A percentile compares a stretch with the other conserved stretches of the same genome.
These are phyloP conservation scores for Lachnellula occidentalis DNA, from an alignment of 2,329 filamentous ascomycete genomes.

Conservation along the genomic window DNA sequence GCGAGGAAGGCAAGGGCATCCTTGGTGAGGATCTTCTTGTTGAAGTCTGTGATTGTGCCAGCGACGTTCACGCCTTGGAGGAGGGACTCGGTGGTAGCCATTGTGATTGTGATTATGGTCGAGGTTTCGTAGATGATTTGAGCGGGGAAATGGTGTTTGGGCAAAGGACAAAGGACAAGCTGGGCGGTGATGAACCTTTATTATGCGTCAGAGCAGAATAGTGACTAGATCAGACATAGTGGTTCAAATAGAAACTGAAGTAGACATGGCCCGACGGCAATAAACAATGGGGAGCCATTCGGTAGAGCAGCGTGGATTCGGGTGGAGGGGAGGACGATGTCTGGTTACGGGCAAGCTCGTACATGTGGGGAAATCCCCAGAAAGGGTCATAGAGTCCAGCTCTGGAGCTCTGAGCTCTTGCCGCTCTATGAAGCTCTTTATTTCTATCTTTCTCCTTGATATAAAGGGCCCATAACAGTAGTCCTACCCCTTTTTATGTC, in stretches of 20 bases:
- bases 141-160: conserved; percentile 1
- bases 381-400: not conserved
- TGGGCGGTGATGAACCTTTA: conserved; percentile 8
- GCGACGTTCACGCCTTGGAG: conserved; percentile 86
- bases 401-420: not conserved
- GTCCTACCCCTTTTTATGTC: too few species aligned
- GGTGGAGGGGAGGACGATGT: conserved; percentile 17
- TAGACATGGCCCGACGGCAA: conserved; percentile 13
- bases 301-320: conserved; percentile 17
- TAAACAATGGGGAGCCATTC: conserved; percentile 8
- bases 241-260: not conserved
- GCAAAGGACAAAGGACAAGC: too few species aligned
- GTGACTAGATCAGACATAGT: conserved; percentile 3
- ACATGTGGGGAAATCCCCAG: conserved; percentile 22
- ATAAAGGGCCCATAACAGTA: too few species aligned
- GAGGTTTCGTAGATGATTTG: not conserved
- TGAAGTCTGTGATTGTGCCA: conserved; percentile 69
- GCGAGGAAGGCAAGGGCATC: conserved; percentile 88
- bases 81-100: conserved; percentile 68
- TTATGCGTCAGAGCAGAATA: conserved; percentile 10
- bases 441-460: not conserved
- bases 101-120: conserved; percentile 44
- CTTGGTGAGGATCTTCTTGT: conserved; percentile 87
- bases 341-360: conserved; percentile 17
- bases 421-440: not conserved